Percentiles rank a stretch among this genome's conserved stretches.
Evolutionary conservation across 345 rosid genomes (phyloP).

Genomic region (Cardamine resedifolia): DNA sequence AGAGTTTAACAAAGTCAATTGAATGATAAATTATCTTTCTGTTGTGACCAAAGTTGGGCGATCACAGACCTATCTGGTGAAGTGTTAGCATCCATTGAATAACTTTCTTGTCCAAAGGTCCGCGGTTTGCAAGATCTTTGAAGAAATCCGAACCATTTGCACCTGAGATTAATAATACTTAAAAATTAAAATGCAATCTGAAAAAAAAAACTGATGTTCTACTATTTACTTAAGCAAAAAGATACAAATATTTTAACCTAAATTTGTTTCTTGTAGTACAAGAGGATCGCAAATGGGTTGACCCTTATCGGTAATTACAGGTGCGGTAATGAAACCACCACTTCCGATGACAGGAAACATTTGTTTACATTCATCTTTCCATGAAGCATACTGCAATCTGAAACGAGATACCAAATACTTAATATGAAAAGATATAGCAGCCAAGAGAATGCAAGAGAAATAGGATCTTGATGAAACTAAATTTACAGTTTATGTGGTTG

Average conservation of each 20-base stretch:
- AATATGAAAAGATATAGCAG: constrained; percentile 1
- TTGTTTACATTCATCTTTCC: constrained; percentile 78
- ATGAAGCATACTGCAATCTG: constrained; percentile 71
- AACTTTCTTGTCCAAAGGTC: constrained; percentile 74
- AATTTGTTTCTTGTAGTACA: constrained; percentile 65
- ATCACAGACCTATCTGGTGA: constrained; percentile 87
- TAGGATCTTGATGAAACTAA: not conserved
- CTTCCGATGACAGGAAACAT: constrained; percentile 87
- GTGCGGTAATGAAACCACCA: constrained; percentile 85
- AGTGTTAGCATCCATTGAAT: constrained; percentile 87
- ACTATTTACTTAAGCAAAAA: constrained; percentile 27
- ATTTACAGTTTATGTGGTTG: not conserved
- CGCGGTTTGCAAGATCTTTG: constrained; percentile 49
- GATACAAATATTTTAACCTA: constrained; percentile 41
- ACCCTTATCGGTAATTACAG: constrained; percentile 81
- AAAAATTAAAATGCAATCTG: not conserved
- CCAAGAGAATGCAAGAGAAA: constrained; percentile 3
- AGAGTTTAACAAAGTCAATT: not conserved
- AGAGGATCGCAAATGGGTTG: constrained; percentile 81
- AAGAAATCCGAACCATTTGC: constrained; percentile 47
- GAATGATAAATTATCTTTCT: not conserved
- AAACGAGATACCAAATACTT: not conserved
- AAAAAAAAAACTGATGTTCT: not conserved
- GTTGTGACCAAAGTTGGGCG: not conserved
- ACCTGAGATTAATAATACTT: constrained; percentile 14